These are phyloP conservation scores for Lactuca saligna DNA, from an alignment of 129 eudicot species.

Conservation along the genomic window DNA sequence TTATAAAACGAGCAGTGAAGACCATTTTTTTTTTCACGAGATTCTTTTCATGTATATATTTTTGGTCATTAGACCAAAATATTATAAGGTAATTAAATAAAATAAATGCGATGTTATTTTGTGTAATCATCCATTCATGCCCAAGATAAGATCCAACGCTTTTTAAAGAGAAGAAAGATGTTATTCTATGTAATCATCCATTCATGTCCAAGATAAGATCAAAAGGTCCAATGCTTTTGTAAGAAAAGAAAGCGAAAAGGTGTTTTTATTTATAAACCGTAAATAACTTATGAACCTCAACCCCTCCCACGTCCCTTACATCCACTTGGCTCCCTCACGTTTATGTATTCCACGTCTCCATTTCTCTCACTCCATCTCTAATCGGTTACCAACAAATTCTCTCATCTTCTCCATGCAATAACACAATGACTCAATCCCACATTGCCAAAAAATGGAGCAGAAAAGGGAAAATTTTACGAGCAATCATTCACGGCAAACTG, in stretches of 20 bases:
- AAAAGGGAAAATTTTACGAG: constrained; percentile 16
- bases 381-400: not conserved
- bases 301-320: constrained; percentile 16
- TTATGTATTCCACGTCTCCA: constrained; percentile 16
- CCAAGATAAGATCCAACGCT: too few species aligned
- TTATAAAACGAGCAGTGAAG: too few species aligned
- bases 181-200: too few species aligned
- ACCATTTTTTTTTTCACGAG: too few species aligned
- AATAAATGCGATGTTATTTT: too few species aligned
- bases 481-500: constrained; percentile 11
- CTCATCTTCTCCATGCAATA: constrained; percentile 1
- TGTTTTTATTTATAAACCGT: not conserved
- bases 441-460: constrained; percentile 24
- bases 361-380: not conserved
- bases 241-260: not conserved
- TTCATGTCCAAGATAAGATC: too few species aligned
- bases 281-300: not conserved
- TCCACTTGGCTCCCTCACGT: constrained; percentile 1
- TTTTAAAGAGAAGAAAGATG: too few species aligned
- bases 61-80: too few species aligned
- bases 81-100: too few species aligned
- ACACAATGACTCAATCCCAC: constrained; percentile 16
- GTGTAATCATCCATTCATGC: too few species aligned
- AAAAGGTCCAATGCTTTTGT: too few species aligned
- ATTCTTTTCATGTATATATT: too few species aligned